Base-by-base conservation (phyloP, 169 alveolate species). In the Haemoproteus tartakovskyi region DNA sequence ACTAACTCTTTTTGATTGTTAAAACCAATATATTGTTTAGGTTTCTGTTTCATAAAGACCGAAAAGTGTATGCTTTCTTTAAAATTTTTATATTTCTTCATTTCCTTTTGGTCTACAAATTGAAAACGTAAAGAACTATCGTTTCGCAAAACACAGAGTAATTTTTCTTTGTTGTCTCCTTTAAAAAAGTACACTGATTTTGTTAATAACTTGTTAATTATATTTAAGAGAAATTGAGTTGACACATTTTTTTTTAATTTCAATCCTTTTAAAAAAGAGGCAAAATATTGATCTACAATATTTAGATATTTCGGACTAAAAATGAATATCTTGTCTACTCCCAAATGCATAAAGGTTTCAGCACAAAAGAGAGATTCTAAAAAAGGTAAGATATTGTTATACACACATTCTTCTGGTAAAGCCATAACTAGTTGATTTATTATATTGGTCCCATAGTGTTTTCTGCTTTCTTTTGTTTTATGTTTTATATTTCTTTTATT, bases 391-490 rank as follows among this genome's bases (percentile, higher is more conserved):
- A 74, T 38, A 57, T 74, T 57, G 46, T 56, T 38, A 57, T 74
- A 74, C 36, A 74, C 57, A 18, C 78, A 74, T 56, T 19, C 11
- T 45, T 50, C 84, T 24, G 84, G 62, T 30, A 74, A 40, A 18
- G 57, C 33, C 43, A 19, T 74, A 24, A 63, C 37, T 57, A 74
- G 57, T 48, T 57, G 41, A 8, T 59, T 74, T n/a, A 74, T 74
- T 24, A 74, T 74, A 57, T 74, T 74, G 18, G 16, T 45, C 46
- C 84, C 84, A 57, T 74, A 74, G n/a, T 41, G 54, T 48, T 74
- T 74, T 74, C 47, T 27, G 40, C 84, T 57, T 74, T 74, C 84
- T 22, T 29, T 74, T 14, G 84, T 74, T 57, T 74, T 74, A 24
- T 54, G 27, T 45, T 74, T 74, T 29, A 74, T 74, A 26, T 47